A percentile compares a stretch with the other conserved stretches of the same genome.
Conservation (phyloP, 2,329 filamentous ascomycete species). For the Dothiorella sarmentorum region DNA sequence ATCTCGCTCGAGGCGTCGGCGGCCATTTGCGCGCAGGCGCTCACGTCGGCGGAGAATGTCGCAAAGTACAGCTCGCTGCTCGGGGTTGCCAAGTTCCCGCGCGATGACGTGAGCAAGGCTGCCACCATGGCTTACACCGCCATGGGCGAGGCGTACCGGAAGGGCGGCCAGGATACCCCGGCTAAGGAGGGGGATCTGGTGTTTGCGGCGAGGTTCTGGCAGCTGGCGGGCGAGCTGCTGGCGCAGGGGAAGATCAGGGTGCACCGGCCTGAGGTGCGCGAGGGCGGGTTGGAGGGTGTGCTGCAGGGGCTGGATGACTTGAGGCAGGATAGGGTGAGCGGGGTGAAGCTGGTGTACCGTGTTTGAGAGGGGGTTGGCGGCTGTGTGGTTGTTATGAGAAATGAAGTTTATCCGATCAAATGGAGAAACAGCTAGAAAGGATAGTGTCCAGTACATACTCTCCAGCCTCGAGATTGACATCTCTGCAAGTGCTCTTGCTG, state of each 20-base stretch:
- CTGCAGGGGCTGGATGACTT: constrained; percentile 31
- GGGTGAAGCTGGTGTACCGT: constrained; percentile 33
- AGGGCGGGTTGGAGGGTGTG: constrained; percentile 29
- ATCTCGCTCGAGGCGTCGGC: constrained; percentile 41
- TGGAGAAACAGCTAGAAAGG: too few species aligned
- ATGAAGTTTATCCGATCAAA: too few species aligned
- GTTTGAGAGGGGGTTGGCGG: too few species aligned
- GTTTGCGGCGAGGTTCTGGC: constrained; percentile 29
- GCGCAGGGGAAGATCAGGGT: constrained; percentile 31
- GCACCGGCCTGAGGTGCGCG: constrained; percentile 28
- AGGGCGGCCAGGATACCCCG: background rate
- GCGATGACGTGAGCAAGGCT: constrained; percentile 44
- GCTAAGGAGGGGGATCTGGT: constrained; percentile 28
- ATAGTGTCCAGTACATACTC: too few species aligned
- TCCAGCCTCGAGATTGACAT: too few species aligned
- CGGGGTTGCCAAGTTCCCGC: constrained; percentile 33
- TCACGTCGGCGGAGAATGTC: constrained; percentile 28
- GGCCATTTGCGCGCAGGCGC: constrained; percentile 39
- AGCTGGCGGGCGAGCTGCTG: constrained; percentile 25
- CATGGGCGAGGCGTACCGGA: constrained; percentile 38
- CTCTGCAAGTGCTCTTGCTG: too few species aligned
- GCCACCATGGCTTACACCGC: constrained; percentile 43
- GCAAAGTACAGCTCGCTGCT: constrained; percentile 43
- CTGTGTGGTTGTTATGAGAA: too few species aligned
- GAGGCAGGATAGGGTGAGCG: constrained; percentile 33